Evolutionary conservation across 208 protist species (phyloP).

Genomic region (Acanthamoeba lenticulata): DNA sequence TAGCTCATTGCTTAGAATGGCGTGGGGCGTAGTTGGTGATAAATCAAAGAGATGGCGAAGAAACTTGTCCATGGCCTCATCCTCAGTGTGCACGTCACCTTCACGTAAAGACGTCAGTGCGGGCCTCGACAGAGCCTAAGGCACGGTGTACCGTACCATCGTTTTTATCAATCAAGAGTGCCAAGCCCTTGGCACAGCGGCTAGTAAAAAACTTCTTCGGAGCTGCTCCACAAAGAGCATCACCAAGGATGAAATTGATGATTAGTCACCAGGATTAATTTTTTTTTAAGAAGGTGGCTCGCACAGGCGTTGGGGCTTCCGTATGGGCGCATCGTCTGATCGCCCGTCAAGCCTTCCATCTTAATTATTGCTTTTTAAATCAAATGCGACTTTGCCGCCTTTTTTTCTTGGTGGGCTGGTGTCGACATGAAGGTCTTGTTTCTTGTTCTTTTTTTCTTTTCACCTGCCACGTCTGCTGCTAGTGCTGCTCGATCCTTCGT

Average conservation of each 20-base stretch:
- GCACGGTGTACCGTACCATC: background rate
- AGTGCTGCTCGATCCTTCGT: background rate
- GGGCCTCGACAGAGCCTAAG: background rate
- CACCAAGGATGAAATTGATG: no score
- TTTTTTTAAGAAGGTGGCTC: no score
- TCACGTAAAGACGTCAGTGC: background rate
- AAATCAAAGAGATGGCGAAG: background rate
- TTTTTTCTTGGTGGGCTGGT: background rate
- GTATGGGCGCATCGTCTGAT: background rate
- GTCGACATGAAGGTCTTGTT: no score
- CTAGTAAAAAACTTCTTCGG: slow-evolving; percentile 10
- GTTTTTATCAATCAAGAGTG: slow-evolving; percentile 19
- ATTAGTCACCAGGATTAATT: no score
- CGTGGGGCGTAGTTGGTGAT: background rate
- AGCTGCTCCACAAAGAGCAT: background rate
- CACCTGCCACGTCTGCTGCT: background rate
- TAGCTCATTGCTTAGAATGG: background rate
- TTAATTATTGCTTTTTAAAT: background rate
- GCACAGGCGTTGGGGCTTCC: background rate
- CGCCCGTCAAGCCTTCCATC: background rate
- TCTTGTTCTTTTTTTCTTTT: background rate
- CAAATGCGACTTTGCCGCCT: background rate
- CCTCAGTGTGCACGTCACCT: background rate
- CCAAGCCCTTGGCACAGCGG: background rate
- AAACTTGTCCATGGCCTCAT: slow-evolving; percentile 35